Percentiles rank a stretch among this genome's conserved stretches.
These are phyloP conservation scores for Alternaria sp. DNA, from an alignment of 2,329 filamentous ascomycete genomes.

Conservation along the genomic window DNA sequence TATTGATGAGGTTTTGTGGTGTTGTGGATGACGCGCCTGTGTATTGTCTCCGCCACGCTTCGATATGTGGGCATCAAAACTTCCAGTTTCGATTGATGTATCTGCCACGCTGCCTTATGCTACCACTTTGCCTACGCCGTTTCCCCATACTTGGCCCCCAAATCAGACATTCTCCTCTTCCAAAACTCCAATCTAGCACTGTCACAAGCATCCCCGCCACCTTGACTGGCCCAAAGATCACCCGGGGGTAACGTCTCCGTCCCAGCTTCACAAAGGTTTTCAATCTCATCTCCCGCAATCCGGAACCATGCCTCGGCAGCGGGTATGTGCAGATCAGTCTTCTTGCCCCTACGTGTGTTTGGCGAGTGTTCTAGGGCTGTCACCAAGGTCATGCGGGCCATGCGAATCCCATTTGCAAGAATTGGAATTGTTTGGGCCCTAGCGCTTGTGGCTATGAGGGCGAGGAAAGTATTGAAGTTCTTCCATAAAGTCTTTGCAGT, in stretches of 20 bases:
- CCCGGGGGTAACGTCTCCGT: not conserved
- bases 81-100: not conserved
- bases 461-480: not conserved
- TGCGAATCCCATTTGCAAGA: not conserved
- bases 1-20: not conserved
- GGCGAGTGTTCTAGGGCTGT: not conserved
- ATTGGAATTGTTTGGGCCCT: not conserved
- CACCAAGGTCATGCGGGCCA: not conserved
- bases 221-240: not conserved
- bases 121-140: not conserved
- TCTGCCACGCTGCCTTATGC: not conserved
- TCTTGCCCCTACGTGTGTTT: not conserved
- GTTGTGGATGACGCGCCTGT: not conserved
- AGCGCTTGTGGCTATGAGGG: not conserved
- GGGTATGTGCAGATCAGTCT: not conserved
- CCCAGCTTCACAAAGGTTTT: not conserved
- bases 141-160: not conserved
- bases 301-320: not conserved
- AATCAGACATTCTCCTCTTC: not conserved
- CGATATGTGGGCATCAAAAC: not conserved
- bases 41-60: not conserved
- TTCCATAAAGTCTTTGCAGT: not conserved
- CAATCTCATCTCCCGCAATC: not conserved
- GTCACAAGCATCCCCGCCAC: not conserved
- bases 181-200: not conserved